Evolutionary conservation across 305 asterid species (phyloP), one percentile per base, ranked within the genome.

Genomic region (Solanum hybrid): DNA sequence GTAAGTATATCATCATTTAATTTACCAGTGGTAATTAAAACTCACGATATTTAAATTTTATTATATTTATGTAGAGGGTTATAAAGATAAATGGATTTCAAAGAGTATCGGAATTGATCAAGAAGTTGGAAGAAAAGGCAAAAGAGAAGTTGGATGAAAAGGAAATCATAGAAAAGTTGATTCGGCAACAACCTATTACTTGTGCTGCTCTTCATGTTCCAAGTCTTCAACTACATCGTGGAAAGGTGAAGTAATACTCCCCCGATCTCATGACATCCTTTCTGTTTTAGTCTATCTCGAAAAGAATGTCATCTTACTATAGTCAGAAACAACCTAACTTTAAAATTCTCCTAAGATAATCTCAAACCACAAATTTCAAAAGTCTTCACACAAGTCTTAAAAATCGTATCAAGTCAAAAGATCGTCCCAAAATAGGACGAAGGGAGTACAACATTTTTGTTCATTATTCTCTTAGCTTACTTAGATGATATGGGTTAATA

Each of bases 241-340:
- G 69, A 56, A 56, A 56, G 10, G 69, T 56, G 69, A 20, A 20
- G 69, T 56, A 56, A 6, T 56, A 56, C 69, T 56, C 69, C 1
- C 69, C 0, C 11, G 1, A 20, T 56, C 24, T 0, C 4, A 56
- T 56, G 69, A 0, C 24, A 20, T 3, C 10, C 5, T 56, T 56
- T 56, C 64, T 1, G 7, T 3, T 56, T 1, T 6, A 20, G 11
- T 56, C 69, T 56, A 0, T 3, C 11, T 56, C 2, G 26, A 56
- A 56, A 56, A 56, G 4, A 56, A 56, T 56, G 69, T 56, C 29
- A 56, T 56, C 69, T 20, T 56, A 56, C 4, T 20, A 20, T 56
- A 56, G 1, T 56, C 0, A 3, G 24, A 56, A 56, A 56, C 2
- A 56, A 20, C 3, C 0, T 56, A 7, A 17, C 5, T 56, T 56